Base-by-base conservation (phyloP, 768 basidiomycete species). In the Lactarius sanguifluus region DNA sequence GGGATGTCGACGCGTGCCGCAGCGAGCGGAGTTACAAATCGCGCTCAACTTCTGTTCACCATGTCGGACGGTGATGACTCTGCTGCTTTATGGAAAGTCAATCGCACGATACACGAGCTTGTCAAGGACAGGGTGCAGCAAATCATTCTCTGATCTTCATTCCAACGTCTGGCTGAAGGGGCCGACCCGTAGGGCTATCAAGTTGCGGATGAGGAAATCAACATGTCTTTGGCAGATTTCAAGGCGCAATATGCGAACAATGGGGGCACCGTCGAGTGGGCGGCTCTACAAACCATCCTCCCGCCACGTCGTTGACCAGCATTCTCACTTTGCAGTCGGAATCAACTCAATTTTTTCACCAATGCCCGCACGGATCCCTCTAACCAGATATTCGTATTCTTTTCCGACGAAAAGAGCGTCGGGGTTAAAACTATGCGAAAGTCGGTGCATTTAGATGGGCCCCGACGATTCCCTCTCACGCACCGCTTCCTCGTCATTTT, bases 361-460 rank as follows among this genome's bases (percentile, higher is more conserved):
- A 88, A 90, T 70, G 85, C 86, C 18, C 80, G 81, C 65, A 78
- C 80, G 15, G 88, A 91, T 71, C 80, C 85, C 30, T 77, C 79
- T 10, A 89, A 94, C 72, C 90, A 92, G 76, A 92, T 99, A 72
- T 98, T 92, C 72, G 81, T 98, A 23, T 98, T 92, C 76, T 99
- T 96, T 78, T 88, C 94, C n/a, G 94, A 96, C 56, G 97, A 98
- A 77, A 85, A 81, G 76, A 94, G 92, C 73, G 97, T 98, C 8
- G 93, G 95, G 66, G 94, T 98, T 54, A 96, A 97, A 78, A 94
- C 95, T 4, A 98, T 98, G 94, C 83, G 95, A 80, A 96, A 94
- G 96, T 97, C 76, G 62, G 90, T 50, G 32, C 28, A 20, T 59
- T 63, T 52, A n/a, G 4, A 50, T 20, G 25, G 18, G n/a, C 3